Conservation (phyloP, 495 filamentous ascomycete species). For the Penicillium mononematosum region DNA sequence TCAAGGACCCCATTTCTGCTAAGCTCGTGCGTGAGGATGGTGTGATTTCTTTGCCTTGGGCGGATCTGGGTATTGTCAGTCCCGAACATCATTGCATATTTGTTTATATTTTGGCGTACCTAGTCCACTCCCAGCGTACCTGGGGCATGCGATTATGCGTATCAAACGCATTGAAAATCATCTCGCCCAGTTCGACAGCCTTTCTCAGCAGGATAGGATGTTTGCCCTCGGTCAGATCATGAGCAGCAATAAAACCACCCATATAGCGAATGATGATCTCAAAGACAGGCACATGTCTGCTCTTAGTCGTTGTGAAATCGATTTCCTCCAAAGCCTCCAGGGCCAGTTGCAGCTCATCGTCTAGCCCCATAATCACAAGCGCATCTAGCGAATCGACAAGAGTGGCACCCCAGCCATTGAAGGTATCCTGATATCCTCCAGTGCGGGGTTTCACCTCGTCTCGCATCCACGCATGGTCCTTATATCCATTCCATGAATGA, state of each 20-base stretch:
- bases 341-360: constrained; percentile 58
- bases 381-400: constrained; percentile 63
- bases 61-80: constrained; percentile 32
- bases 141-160: constrained; percentile 93
- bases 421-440: constrained; percentile 49
- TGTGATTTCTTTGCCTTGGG: constrained; percentile 37
- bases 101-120: constrained; percentile 19
- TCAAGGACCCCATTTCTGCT: constrained; percentile 84
- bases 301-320: constrained; percentile 51
- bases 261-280: constrained; percentile 89
- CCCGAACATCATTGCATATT: neutral
- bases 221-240: constrained; percentile 73
- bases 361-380: constrained; percentile 61
- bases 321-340: constrained; percentile 53
- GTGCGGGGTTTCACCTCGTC: constrained; percentile 74
- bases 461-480: constrained; percentile 69
- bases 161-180: constrained; percentile 90
- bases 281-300: constrained; percentile 69
- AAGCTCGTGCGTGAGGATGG: constrained; percentile 50
- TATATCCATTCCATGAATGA: constrained; percentile 75
- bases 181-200: constrained; percentile 79
- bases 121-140: constrained; percentile 53
- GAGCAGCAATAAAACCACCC: constrained; percentile 77
- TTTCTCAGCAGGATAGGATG: constrained; percentile 72
- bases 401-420: constrained; percentile 63